Evolutionary conservation across 78 protist genomes (phyloP).

Genomic region (Polysphondylium violaceum): DNA sequence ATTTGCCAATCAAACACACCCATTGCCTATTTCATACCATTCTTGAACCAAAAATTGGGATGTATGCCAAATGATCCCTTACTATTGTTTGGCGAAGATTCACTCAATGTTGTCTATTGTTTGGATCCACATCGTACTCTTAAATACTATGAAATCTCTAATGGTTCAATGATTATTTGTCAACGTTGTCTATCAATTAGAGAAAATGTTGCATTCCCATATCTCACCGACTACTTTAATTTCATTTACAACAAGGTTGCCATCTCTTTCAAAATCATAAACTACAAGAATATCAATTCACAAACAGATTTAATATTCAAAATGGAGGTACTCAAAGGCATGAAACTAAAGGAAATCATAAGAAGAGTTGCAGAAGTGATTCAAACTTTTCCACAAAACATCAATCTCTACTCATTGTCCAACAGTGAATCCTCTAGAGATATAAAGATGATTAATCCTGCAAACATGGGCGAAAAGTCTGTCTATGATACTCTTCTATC

Average conservation of each 20-base stretch:
- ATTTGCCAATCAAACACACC: slow-evolving; percentile 34
- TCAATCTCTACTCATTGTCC: slow-evolving; percentile 56
- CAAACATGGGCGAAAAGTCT: slow-evolving; percentile 28
- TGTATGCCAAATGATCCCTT: slow-evolving; percentile 18
- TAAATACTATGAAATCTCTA: slow-evolving; percentile 38
- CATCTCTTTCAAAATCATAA: slow-evolving; percentile 50
- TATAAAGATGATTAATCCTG: slow-evolving; percentile 7
- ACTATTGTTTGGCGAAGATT: slow-evolving; percentile 53
- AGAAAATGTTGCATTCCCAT: slow-evolving; percentile 56
- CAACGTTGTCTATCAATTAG: slow-evolving; percentile 16
- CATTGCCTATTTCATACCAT: slow-evolving; percentile 30
- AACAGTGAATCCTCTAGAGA: slow-evolving; percentile 3
- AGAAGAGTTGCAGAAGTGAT: slow-evolving; percentile 52
- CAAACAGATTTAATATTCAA: slow-evolving; percentile 15
- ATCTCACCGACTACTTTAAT: slow-evolving; percentile 59
- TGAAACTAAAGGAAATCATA: slow-evolving; percentile 41
- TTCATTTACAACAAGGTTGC: slow-evolving; percentile 59
- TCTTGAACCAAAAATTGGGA: slow-evolving; percentile 59
- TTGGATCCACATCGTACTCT: slow-evolving; percentile 62
- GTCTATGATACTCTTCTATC: slow-evolving; percentile 36
- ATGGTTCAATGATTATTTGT: slow-evolving; percentile 69
- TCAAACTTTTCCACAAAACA: slow-evolving; percentile 76
- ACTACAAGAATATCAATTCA: slow-evolving; percentile 59
- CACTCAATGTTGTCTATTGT: slow-evolving; percentile 43
- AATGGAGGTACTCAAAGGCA: slow-evolving; percentile 61